Evolutionary conservation across 2,329 filamentous ascomycete species (phyloP), one percentile per base, ranked within the genome.

Genomic region (Rutstroemia sp.): DNA sequence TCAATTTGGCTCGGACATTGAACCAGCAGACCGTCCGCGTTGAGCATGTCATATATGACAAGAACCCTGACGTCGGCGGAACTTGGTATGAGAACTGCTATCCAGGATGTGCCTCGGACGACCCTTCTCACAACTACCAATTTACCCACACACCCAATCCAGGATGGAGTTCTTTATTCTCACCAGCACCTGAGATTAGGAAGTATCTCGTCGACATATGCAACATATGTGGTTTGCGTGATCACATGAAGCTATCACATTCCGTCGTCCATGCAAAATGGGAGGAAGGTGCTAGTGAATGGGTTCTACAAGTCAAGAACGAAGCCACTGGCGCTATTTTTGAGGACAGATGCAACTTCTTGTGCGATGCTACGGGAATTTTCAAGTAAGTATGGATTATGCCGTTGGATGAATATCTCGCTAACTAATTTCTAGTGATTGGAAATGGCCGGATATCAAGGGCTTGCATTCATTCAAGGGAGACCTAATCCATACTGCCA

Each of bases 81-180:
- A 83, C 80, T 0, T 84, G 80, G 80, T 74, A 75, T 59, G 80
- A 82, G 64, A 82, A 82, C 63, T 71, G 74, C 19, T 84, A 84
- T 58, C 80, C 80, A 0, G 80, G 80, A 10, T 81, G 79, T 61
- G 72, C 72, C 53, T 82, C 78, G 64, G 80, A 82, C 65, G 73
- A 82, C 30, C 78, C 63, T n/a, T 58, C 63, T 10, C 81, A 84
- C 69, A 82, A 79, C 67, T 85, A 85, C 64, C 81, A 82, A 64
- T 84, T 82, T 64, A 79, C 79, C 2, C 84, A 79, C 76, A 74
- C 77, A 54, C 78, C 77, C 2, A 85, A 84, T 64, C 76, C 75
- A 6, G 73, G 76, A 40, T 86, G 83, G 82, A 74, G 75, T 17
- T 76, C 77, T 55, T 81, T 84, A 64, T 84, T 80, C 63, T 73